Percentiles rank a stretch among this genome's conserved stretches.
These are phyloP conservation scores for Cordyceps militaris DNA, from an alignment of 2,329 filamentous ascomycete species.

Conservation along the genomic window DNA sequence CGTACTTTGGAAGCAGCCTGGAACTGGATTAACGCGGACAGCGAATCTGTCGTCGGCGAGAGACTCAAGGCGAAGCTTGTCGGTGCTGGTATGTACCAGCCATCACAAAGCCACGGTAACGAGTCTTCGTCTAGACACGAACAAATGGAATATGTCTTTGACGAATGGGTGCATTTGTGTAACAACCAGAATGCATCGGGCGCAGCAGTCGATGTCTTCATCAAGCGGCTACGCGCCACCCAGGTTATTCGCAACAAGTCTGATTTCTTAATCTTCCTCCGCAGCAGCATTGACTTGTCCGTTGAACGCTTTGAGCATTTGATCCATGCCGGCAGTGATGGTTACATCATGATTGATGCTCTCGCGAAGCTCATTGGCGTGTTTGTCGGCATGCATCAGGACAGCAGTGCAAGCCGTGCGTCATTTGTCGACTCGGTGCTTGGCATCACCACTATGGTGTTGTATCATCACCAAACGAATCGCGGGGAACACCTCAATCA, in stretches of 20 bases:
- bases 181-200: constrained; percentile 71
- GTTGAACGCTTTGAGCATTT: constrained; percentile 71
- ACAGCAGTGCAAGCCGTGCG: constrained; percentile 56
- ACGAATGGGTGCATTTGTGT: constrained; percentile 84
- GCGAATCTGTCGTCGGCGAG: constrained; percentile 55
- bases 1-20: constrained; percentile 75
- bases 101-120: constrained; percentile 43
- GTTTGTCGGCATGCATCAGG: constrained; percentile 65
- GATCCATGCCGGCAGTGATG: constrained; percentile 51
- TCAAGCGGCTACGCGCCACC: constrained; percentile 73
- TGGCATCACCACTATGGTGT: constrained; percentile 68
- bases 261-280: constrained; percentile 72
- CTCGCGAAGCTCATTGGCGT: constrained; percentile 73
- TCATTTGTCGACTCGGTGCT: constrained; percentile 72
- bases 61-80: constrained; percentile 61
- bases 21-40: constrained; percentile 71
- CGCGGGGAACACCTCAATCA: constrained; percentile 78
- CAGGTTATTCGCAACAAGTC: constrained; percentile 67
- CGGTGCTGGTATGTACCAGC: constrained; percentile 33
- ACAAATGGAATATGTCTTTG: constrained; percentile 90
- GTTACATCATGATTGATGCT: constrained; percentile 63
- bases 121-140: constrained; percentile 54
- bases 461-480: constrained; percentile 79
- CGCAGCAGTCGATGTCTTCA: constrained; percentile 65
- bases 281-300: constrained; percentile 72